Evolutionary conservation across 176 grass and related monocot genomes (phyloP).

Genomic region (Chrysopogon serrulatus): DNA sequence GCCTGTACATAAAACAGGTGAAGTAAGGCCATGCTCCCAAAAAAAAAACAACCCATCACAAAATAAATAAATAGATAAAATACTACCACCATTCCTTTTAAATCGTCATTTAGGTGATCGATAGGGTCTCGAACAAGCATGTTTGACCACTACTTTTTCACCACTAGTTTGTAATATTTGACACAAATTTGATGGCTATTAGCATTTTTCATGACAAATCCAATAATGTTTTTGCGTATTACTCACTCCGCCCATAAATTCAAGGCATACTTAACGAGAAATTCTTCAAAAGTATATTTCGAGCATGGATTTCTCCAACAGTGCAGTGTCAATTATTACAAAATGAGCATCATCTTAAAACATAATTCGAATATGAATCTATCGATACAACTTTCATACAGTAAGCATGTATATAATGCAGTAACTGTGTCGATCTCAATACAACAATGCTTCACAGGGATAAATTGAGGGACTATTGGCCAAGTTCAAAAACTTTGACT

Average conservation of each 20-base stretch:
- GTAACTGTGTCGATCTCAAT: background rate
- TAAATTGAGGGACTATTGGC: background rate
- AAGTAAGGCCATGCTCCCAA: background rate
- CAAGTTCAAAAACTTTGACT: background rate
- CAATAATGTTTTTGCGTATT: background rate
- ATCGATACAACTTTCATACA: background rate
- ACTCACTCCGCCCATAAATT: background rate
- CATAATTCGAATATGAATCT: background rate
- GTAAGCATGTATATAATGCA: background rate
- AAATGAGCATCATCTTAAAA: background rate
- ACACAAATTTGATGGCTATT: background rate
- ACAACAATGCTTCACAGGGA: background rate
- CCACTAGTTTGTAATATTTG: background rate
- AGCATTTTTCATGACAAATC: background rate
- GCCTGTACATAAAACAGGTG: constrained; percentile 42
- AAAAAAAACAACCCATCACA: background rate
- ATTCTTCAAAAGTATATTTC: background rate
- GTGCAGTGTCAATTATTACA: background rate
- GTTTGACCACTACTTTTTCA: background rate
- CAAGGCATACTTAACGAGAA: background rate
- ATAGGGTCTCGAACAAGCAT: background rate
- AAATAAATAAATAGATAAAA: background rate
- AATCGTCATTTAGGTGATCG: background rate
- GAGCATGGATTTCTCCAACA: background rate
- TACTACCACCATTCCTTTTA: background rate